Base-by-base conservation (phyloP, 2,329 filamentous ascomycete genomes). In the Claviceps digitariae region DNA sequence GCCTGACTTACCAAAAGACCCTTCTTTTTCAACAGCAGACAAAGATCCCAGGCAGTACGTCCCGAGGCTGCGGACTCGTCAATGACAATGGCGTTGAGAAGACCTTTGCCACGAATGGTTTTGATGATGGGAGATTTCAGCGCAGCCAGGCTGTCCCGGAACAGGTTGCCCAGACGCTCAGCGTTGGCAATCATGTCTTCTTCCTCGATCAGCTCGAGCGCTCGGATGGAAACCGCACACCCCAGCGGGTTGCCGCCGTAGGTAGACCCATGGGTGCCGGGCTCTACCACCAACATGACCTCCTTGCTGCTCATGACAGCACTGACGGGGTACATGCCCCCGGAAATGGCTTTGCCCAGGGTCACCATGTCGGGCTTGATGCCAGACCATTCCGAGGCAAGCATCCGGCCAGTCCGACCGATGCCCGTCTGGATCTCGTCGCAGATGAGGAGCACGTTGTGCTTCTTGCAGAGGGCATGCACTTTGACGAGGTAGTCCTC, bases 341-440 rank as follows among this genome's bases (percentile, higher is more conserved):
- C 93, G 36, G 90, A 95, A 67, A 98, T 95, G 61, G 93, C 93
- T 75, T 98, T 98, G 65, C 93, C 93, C 36, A 98, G 82, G 48
- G 95, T 84, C 25, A 98, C 86, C 64, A 98, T 79, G 67, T 98
- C 93, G 41, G 91, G 93, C 75, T 91, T 94, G 75, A 98, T 90
- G 61, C 84, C 87, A 54, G 87, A 84, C 90, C 93, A 97, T 72
- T 98, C 83, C 64, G 87, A 86, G 77, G 90, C 95, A 52, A 98
- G 82, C 74, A 98, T 86, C 65, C 86, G 87, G 52, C 93, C 93
- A 20, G 93, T 98, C 58, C 93, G 84, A 52, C 90, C 93, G 66
- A 98, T 95, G 60, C 91, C 91, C 5, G 93, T 98, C 73, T 98
- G 93, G 63, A 98, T 96, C 77, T 98, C 93, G 68, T 98, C 93